Evolutionary conservation across 139 green algal species (phyloP), one percentile per base, ranked within the genome.

Genomic region (Chlamydomonas asymmetrica): DNA sequence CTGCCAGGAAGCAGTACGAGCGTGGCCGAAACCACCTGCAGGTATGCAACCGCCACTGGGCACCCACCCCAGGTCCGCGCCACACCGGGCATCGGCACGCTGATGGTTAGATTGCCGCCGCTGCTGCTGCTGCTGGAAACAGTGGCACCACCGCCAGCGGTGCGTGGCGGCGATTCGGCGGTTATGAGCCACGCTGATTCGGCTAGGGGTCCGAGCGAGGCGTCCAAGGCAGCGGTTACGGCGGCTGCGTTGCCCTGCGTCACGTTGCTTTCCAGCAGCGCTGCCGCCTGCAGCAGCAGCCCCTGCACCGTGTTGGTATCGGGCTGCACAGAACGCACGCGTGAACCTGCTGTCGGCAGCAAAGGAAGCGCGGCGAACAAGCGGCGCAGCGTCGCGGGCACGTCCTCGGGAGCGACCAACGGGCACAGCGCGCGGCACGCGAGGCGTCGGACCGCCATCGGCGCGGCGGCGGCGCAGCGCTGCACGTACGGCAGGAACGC

Each of bases 341-440:
- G 8, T 8, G 9, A 6, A 63, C 9, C 40, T 71, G 54, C 56
- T 65, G 49, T 41, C 49, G 40, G 45, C 7, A 37, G 48, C 0
- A 25, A 45, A 3, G 60, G 60, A 34, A 86, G 50, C 3, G 23
- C 18, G 4, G 38, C 50, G 40, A 86, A 62, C 57, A 89, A 70
- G 31, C 41, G 34, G 23, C 56, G 32, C 61, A 91, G 74, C 59
- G 61, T 35, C 29, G 35, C 40, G n/a, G 66, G 69, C 20, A 88
- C 59, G 43, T 38, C 38, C 5, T 79, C 83, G 1, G 83, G 52
- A 9, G 88, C 64, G 4, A 96, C 81, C 37, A 97, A 85, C 35
- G 93, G 88, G 0, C 74, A 67, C 48, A 97, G 82, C 34, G 91
- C 85, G 1, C 50, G 38, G 3, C 91, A 87, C 4, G 93, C 92